Percentiles rank a stretch among this genome's conserved stretches.
Conservation (phyloP, 169 alveolate genomes). For the Perkinsus olseni region DNA sequence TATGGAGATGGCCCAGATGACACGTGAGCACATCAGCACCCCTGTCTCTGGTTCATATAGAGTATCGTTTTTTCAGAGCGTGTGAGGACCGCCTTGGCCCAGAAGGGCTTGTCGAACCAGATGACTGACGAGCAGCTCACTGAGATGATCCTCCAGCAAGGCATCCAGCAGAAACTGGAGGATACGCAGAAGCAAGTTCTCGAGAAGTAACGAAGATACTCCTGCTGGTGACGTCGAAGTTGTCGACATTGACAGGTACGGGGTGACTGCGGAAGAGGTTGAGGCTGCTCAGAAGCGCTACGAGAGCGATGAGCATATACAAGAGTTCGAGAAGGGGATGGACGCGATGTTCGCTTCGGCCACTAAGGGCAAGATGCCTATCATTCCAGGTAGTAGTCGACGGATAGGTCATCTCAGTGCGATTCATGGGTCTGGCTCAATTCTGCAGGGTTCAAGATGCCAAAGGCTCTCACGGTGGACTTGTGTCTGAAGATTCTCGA, state of each 20-base stretch:
- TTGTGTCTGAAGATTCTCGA: neutral
- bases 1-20: neutral
- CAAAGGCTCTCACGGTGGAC: neutral
- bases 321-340: neutral
- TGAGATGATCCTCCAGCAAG: neutral
- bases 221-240: no score
- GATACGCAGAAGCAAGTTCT: neutral
- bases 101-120: neutral
- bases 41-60: neutral
- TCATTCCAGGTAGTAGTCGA: neutral
- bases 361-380: neutral
- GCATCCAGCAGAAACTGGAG: neutral
- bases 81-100: neutral
- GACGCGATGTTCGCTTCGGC: neutral
- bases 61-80: neutral
- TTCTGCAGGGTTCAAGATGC: neutral
- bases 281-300: neutral
- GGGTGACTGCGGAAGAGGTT: neutral
- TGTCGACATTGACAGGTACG: no score
- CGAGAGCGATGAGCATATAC: neutral
- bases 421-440: neutral
- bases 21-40: neutral
- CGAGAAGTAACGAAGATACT: neutral
- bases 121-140: neutral
- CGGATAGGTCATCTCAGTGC: neutral